These are phyloP conservation scores for Nissolia schottii DNA, from an alignment of 306 rosid species.

Conservation along the genomic window DNA sequence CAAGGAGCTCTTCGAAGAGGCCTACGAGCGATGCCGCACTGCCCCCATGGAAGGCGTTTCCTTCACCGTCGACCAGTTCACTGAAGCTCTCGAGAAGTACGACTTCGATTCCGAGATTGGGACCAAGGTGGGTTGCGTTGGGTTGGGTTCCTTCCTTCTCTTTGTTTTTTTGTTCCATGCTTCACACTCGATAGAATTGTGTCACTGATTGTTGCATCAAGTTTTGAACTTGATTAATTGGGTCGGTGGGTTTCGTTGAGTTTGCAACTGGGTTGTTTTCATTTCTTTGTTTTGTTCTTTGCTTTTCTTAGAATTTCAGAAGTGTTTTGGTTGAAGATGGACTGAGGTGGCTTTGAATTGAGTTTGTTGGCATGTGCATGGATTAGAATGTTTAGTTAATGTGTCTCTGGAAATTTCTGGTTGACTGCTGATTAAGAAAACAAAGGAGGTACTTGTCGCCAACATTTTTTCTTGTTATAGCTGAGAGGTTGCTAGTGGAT, in stretches of 20 bases:
- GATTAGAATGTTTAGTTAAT: background rate
- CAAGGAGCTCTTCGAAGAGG: slow-evolving; percentile 55
- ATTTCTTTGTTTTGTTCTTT: background rate
- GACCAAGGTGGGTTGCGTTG: slow-evolving; percentile 42
- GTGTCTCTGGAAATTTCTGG: background rate
- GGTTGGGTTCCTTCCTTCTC: background rate
- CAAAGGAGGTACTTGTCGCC: background rate
- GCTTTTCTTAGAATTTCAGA: background rate
- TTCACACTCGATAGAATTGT: background rate
- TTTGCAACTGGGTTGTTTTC: background rate
- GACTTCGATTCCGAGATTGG: slow-evolving; percentile 62
- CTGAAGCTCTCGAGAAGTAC: slow-evolving; percentile 47
- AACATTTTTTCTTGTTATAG: too few relatives aligned
- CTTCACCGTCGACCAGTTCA: slow-evolving; percentile 46
- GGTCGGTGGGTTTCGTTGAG: background rate
- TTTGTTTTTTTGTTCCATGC: background rate
- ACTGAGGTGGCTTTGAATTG: background rate
- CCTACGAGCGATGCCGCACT: slow-evolving; percentile 62
- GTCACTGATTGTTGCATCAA: background rate
- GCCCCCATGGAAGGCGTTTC: slow-evolving; percentile 53
- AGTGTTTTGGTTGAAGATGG: background rate
- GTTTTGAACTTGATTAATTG: background rate
- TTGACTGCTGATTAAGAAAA: background rate
- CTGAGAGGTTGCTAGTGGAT: too few relatives aligned
- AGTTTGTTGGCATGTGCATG: background rate